Conservation (phyloP, 2,329 filamentous ascomycete genomes). For the Cladosporium colombiae region DNA sequence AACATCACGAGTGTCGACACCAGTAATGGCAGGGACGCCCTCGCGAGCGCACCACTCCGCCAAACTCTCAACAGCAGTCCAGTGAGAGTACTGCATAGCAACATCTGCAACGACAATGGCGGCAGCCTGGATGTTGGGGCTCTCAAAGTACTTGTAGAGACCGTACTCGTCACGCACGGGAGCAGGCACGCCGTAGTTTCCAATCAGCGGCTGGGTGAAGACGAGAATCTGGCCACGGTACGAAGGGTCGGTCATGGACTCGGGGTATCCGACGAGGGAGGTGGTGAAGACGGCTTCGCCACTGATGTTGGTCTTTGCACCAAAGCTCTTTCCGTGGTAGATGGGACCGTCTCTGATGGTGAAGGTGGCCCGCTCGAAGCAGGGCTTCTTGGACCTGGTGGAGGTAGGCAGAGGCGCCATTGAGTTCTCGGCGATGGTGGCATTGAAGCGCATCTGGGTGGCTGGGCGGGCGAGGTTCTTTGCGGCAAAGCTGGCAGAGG, state of each 20-base stretch:
- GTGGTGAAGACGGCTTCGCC: constrained; percentile 99
- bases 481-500: constrained; percentile 44
- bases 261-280: constrained; percentile 94
- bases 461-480: constrained; percentile 47
- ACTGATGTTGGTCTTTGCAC: constrained; percentile 93
- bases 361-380: constrained; percentile 81
- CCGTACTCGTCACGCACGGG: constrained; percentile 81
- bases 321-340: constrained; percentile 95
- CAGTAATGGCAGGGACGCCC: constrained; percentile 92
- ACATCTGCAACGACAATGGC: constrained; percentile 96
- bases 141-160: constrained; percentile 96
- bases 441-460: constrained; percentile 55
- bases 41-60: constrained; percentile 94
- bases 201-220: constrained; percentile 96
- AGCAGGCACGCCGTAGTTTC: constrained; percentile 97
- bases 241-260: constrained; percentile 73
- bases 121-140: constrained; percentile 92
- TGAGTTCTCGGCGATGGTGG: constrained; percentile 65
- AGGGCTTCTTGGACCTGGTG: constrained; percentile 60
- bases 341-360: constrained; percentile 95
- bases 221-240: constrained; percentile 90
- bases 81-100: constrained; percentile 92
- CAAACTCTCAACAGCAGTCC: constrained; percentile 95
- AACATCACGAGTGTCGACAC: constrained; percentile 94
- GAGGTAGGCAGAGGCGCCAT: constrained; percentile 67